Evolutionary conservation across 441 rosid species (phyloP).

Genomic region (Erodium chrysanthum): DNA sequence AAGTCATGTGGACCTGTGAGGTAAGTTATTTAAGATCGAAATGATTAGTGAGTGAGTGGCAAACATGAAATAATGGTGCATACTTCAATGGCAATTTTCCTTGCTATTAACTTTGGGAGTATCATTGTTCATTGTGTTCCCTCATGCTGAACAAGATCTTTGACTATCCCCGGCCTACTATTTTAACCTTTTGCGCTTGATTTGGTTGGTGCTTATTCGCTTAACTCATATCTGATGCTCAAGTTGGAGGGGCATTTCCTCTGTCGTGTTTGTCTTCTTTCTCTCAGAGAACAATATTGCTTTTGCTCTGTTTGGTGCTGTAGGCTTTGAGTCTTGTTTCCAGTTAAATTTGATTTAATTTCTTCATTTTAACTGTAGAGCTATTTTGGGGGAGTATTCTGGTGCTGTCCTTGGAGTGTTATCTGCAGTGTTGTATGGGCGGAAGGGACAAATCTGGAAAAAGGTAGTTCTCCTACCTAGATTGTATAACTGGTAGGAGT

Average conservation of each 20-base stretch:
- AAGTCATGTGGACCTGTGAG: conserved; percentile 86
- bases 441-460: conserved; percentile 62
- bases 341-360: conserved; percentile 5
- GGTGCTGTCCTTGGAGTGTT: conserved; percentile 94
- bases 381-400: conserved; percentile 86
- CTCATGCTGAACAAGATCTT: not conserved
- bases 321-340: not conserved
- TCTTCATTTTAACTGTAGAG: conserved; percentile 31
- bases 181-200: not conserved
- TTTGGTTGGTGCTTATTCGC: not conserved
- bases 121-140: not conserved
- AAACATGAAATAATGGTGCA: no score
- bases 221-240: not conserved
- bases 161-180: not conserved
- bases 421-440: conserved; percentile 77
- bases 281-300: not conserved
- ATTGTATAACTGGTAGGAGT: conserved; percentile 1
- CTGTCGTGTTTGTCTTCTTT: no score
- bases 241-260: no score
- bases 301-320: not conserved
- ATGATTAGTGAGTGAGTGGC: no score
- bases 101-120: no score
- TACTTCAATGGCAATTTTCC: no score
- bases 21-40: conserved; percentile 28
- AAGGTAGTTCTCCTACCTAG: conserved; percentile 46